Evolutionary conservation across 2,329 filamentous ascomycete genomes (phyloP).

Genomic region (Leptographium galeiforme): DNA sequence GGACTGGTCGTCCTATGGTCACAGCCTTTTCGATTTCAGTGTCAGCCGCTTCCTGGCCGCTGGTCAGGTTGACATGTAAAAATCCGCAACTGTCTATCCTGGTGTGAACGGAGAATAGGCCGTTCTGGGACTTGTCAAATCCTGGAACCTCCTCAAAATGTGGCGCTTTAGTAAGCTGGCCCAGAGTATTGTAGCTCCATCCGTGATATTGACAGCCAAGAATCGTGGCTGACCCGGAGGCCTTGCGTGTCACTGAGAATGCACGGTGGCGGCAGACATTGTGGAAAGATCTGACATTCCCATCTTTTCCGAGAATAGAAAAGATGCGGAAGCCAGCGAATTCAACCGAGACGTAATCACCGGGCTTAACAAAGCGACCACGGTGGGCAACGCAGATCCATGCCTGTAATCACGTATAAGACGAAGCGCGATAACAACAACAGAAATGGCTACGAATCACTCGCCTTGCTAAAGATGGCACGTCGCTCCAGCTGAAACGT

Average conservation of each 20-base stretch:
- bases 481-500: conserved; percentile 2
- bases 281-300: conserved; percentile 1
- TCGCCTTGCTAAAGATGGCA: conserved; percentile 2
- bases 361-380: neutral
- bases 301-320: conserved; percentile 2
- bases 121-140: neutral
- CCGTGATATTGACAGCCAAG: conserved; percentile 5
- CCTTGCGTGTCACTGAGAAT: neutral
- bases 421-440: neutral
- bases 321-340: conserved; percentile 1
- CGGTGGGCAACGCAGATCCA: conserved; percentile 3
- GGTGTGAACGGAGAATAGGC: neutral
- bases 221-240: neutral
- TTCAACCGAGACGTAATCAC: neutral
- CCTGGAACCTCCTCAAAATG: conserved; percentile 2
- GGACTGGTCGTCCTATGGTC: neutral
- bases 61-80: neutral
- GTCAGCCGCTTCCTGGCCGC: neutral
- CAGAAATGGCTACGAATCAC: neutral
- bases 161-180: conserved; percentile 1
- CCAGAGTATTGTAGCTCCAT: conserved; percentile 4
- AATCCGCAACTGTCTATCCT: neutral
- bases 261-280: conserved; percentile 6
- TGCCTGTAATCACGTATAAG: neutral
- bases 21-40: neutral